These are phyloP conservation scores for Cupressus sempervirens DNA, from an alignment of 75 land plant genomes.

Conservation along the genomic window DNA sequence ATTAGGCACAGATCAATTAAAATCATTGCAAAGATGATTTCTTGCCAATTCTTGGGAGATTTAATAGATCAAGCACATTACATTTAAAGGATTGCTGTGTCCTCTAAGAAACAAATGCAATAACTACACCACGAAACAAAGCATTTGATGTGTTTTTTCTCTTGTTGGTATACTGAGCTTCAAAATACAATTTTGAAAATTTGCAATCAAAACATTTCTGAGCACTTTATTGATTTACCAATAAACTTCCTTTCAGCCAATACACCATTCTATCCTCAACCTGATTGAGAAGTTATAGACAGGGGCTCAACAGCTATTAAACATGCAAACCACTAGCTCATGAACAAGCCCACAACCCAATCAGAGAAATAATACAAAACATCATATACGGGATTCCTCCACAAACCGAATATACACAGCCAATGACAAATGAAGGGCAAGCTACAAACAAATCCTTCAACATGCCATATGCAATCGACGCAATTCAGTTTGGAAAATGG, in stretches of 20 bases:
- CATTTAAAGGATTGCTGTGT: background rate
- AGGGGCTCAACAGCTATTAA: background rate
- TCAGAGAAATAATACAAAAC: slow-evolving; percentile 10
- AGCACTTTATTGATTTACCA: background rate
- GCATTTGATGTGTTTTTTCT: background rate
- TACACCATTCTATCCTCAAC: background rate
- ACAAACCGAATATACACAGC: slow-evolving; percentile 9
- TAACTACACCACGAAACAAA: background rate
- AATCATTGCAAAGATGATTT: too few relatives aligned
- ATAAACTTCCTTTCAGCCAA: background rate
- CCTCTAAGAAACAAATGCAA: background rate
- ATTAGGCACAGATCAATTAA: background rate
- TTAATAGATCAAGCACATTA: background rate
- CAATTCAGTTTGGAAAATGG: slow-evolving; percentile 66
- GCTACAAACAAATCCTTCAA: slow-evolving; percentile 17
- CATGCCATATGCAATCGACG: slow-evolving; percentile 47
- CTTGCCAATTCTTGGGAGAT: background rate
- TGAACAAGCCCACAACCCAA: background rate
- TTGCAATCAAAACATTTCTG: background rate
- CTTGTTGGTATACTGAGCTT: background rate
- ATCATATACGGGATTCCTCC: background rate
- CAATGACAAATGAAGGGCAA: slow-evolving; percentile 1
- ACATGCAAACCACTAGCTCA: background rate
- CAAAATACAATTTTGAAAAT: background rate
- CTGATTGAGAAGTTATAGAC: background rate